Percentiles rank a stretch among this genome's conserved stretches.
Evolutionary conservation across 129 eudicot genomes (phyloP).

Genomic region (Arctium minus): DNA sequence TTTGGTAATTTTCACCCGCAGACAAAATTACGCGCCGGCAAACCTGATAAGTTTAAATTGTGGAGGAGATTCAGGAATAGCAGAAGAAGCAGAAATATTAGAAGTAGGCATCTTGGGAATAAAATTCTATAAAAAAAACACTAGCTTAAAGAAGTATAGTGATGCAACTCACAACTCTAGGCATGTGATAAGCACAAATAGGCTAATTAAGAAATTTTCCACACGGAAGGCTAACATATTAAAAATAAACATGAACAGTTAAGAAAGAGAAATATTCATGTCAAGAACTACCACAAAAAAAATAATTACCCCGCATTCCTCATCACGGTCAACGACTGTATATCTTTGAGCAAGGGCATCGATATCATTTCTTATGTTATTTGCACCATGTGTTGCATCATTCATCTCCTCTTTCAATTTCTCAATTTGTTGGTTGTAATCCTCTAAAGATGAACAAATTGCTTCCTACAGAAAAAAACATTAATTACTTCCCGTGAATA

Average conservation of each 20-base stretch:
- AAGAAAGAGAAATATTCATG: background rate
- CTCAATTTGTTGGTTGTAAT: constrained; percentile 91
- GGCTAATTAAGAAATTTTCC: background rate
- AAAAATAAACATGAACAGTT: no score
- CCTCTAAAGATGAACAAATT: constrained; percentile 92
- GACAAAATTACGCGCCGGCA: constrained; percentile 70
- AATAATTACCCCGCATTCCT: constrained; percentile 89
- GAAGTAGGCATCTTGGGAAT: background rate
- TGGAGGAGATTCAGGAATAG: background rate
- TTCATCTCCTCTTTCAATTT: constrained; percentile 95
- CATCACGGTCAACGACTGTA: constrained; percentile 83
- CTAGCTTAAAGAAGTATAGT: background rate
- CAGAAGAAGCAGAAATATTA: background rate
- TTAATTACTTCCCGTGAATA: background rate
- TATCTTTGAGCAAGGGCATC: constrained; percentile 95
- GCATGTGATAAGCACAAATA: background rate
- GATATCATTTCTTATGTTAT: constrained; percentile 89
- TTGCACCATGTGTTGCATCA: constrained; percentile 97
- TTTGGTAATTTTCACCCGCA: constrained; percentile 52
- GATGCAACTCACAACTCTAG: background rate
- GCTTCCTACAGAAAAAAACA: constrained; percentile 64
- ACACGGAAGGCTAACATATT: background rate
- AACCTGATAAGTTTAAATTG: constrained; percentile 42
- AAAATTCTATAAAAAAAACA: background rate
- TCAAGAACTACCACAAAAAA: background rate